A percentile compares a stretch with the other conserved stretches of the same genome.
phyloP scores from a whole-genome alignment of 2,329 filamentous ascomycete species.

The Chalaropsis thielavioides region DNA sequence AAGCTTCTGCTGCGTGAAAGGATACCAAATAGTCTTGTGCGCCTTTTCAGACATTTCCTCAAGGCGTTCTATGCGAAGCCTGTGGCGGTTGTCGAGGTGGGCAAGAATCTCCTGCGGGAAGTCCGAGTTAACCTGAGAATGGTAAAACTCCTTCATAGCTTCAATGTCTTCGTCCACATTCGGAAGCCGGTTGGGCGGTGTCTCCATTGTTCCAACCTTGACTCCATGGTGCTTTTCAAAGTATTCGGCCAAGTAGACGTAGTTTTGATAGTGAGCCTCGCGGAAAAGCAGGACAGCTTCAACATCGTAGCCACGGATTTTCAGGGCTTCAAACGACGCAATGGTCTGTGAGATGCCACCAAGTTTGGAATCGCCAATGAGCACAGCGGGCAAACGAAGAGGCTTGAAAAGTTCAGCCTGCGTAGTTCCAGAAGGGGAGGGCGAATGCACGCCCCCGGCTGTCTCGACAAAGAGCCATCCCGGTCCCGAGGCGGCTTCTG shows the following conservation, averaged over 20 bases:
- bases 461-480: conserved; percentile 65
- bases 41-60: conserved; percentile 48
- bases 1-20: conserved; percentile 66
- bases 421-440: conserved; percentile 57
- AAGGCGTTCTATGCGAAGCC: conserved; percentile 41
- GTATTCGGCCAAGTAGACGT: conserved; percentile 51
- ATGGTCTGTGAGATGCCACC: conserved; percentile 73
- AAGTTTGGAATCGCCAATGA: conserved; percentile 60
- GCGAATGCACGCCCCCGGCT: conserved; percentile 69
- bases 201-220: conserved; percentile 39
- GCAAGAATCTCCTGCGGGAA: conserved; percentile 34
- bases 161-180: conserved; percentile 35
- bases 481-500: conserved; percentile 29
- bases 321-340: conserved; percentile 63
- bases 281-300: conserved; percentile 55
- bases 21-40: conserved; percentile 61
- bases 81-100: conserved; percentile 39
- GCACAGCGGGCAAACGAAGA: conserved; percentile 55
- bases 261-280: conserved; percentile 51
- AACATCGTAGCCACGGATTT: conserved; percentile 65
- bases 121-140: conserved; percentile 28
- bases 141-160: conserved; percentile 52
- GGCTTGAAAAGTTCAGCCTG: conserved; percentile 68
- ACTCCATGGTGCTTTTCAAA: conserved; percentile 47
- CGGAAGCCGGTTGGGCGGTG: conserved; percentile 38